Evolutionary conservation across 306 rosid genomes (phyloP).

Genomic region (Cicer yamashitae): DNA sequence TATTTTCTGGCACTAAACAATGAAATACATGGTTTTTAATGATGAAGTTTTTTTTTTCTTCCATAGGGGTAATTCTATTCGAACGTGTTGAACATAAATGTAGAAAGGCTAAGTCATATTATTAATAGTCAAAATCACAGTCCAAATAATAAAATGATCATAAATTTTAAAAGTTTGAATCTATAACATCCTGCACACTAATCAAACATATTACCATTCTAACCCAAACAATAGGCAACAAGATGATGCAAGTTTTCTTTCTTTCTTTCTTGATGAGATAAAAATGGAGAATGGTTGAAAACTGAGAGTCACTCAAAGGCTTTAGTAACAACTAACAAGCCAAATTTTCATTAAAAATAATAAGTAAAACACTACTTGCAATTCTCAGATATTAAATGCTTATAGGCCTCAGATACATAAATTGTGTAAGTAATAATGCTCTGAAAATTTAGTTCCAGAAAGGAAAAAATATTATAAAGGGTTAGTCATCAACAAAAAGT

Average conservation of each 20-base stretch:
- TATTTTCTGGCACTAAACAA: too few relatives aligned
- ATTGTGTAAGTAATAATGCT: slow-evolving; percentile 12
- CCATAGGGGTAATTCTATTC: too few relatives aligned
- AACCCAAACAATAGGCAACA: neutral
- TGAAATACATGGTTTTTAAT: too few relatives aligned
- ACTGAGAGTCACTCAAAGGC: neutral
- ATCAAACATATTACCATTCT: neutral
- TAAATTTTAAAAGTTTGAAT: neutral
- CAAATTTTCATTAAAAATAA: neutral
- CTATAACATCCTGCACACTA: neutral
- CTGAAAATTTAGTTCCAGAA: slow-evolving; percentile 27
- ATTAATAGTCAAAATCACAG: too few relatives aligned
- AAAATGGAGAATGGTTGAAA: neutral
- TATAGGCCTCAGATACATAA: slow-evolving; percentile 35
- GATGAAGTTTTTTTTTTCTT: too few relatives aligned
- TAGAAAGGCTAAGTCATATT: too few relatives aligned
- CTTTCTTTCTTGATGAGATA: neutral
- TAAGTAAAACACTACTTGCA: slow-evolving; percentile 8
- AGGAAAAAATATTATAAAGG: slow-evolving; percentile 32
- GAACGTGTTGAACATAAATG: too few relatives aligned
- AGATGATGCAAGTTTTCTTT: neutral
- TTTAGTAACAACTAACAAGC: neutral
- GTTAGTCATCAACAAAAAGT: slow-evolving; percentile 48
- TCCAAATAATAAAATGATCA: too few relatives aligned
- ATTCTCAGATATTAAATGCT: neutral